These are phyloP conservation scores for Coemansia sp. DNA, from an alignment of 192 early-diverging fungal species.

Conservation along the genomic window DNA sequence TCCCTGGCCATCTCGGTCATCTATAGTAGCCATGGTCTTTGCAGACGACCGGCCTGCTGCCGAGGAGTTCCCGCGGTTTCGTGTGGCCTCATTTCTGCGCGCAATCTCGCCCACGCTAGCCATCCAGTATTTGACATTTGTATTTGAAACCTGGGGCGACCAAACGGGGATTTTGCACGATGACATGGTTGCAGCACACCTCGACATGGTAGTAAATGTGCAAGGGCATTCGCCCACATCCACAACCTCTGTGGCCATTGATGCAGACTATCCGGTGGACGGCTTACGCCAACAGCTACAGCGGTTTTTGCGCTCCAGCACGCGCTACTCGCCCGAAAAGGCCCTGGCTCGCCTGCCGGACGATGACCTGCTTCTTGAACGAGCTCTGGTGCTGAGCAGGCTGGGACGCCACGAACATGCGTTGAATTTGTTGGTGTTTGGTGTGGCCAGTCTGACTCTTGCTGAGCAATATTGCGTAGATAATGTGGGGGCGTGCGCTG, in stretches of 20 bases:
- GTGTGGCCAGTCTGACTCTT: slow-evolving; percentile 55
- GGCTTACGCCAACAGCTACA: slow-evolving; percentile 47
- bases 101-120: slow-evolving; percentile 60
- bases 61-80: slow-evolving; percentile 57
- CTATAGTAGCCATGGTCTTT: slow-evolving; percentile 45
- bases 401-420: slow-evolving; percentile 86
- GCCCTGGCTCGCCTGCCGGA: slow-evolving; percentile 71
- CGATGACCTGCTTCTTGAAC: slow-evolving; percentile 78
- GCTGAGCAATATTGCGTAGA: slow-evolving; percentile 63
- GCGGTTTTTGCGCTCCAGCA: slow-evolving; percentile 66
- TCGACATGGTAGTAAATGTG: slow-evolving; percentile 57
- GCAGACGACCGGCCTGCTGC: slow-evolving; percentile 53
- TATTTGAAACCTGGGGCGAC: slow-evolving; percentile 69
- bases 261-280: background rate
- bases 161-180: slow-evolving; percentile 71
- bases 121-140: slow-evolving; percentile 74
- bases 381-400: slow-evolving; percentile 71
- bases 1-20: slow-evolving; percentile 21
- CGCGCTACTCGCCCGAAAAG: slow-evolving; percentile 68
- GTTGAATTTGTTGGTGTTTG: slow-evolving; percentile 75
- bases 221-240: background rate
- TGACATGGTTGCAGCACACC: slow-evolving; percentile 72
- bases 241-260: background rate
- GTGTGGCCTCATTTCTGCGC: slow-evolving; percentile 65
- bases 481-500: slow-evolving; percentile 24